Evolutionary conservation across 495 filamentous ascomycete genomes (phyloP).

Genomic region (Penicillium malachiteum): DNA sequence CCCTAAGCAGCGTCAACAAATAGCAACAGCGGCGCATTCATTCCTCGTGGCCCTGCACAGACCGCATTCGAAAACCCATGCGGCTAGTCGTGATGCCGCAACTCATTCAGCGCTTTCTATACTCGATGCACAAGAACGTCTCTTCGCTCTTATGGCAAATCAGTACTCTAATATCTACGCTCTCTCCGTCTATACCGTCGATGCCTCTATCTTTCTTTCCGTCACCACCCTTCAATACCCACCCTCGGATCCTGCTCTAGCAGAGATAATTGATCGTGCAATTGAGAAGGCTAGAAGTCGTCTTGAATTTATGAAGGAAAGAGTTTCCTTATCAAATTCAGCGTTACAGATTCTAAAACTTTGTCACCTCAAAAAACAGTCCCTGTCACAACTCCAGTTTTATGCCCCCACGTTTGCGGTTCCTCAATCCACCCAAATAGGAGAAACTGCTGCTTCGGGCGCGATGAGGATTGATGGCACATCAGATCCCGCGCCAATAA

Average conservation of each 20-base stretch:
- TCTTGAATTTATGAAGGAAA: slow-evolving; percentile 6
- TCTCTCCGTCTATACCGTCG: slow-evolving; percentile 7
- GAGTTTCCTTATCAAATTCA: slow-evolving; percentile 3
- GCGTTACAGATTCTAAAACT: slow-evolving; percentile 2
- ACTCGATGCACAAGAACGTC: slow-evolving; percentile 9
- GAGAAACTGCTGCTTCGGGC: background rate
- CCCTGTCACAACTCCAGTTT: background rate
- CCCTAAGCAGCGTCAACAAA: slow-evolving; percentile 11
- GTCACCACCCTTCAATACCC: slow-evolving; percentile 10
- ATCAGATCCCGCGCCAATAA: too few relatives aligned
- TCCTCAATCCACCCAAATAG: background rate
- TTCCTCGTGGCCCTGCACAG: slow-evolving; percentile 6
- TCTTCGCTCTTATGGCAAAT: slow-evolving; percentile 8
- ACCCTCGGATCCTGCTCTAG: background rate
- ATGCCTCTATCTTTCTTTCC: slow-evolving; percentile 8
- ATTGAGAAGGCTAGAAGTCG: slow-evolving; percentile 6
- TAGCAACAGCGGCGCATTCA: slow-evolving; percentile 8
- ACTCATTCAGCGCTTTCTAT: slow-evolving; percentile 1
- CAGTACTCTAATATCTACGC: slow-evolving; percentile 11
- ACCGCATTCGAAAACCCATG: slow-evolving; percentile 4
- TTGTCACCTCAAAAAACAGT: background rate
- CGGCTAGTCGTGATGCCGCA: slow-evolving; percentile 4
- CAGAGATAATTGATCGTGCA: background rate
- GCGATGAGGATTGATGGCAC: background rate
- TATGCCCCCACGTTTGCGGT: background rate